phyloP scores from a whole-genome alignment of 208 protist genomes.

The Leishmania lainsoni region DNA sequence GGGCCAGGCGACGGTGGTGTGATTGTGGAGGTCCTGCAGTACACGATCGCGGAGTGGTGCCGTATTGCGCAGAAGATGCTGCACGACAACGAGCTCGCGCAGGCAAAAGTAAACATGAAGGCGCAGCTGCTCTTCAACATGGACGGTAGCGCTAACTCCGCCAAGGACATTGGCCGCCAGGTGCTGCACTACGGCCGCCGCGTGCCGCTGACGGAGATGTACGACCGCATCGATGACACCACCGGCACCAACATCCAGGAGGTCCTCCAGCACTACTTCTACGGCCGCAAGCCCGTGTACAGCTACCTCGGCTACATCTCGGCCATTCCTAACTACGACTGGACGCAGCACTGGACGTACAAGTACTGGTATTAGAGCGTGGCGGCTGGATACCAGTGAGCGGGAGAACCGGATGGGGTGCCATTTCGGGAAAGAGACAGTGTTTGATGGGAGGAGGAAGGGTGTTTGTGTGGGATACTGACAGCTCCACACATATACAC shows the following conservation, averaged over 20 bases:
- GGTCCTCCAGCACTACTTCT: constrained; percentile 92
- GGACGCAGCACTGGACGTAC: constrained; percentile 90
- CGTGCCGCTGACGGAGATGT: constrained; percentile 90
- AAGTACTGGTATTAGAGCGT: constrained; percentile 89
- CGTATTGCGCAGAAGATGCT: constrained; percentile 86
- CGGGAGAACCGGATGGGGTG: not conserved
- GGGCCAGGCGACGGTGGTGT: constrained; percentile 67
- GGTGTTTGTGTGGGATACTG: not conserved
- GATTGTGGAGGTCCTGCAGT: constrained; percentile 88
- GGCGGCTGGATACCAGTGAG: not conserved
- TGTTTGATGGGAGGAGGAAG: not conserved
- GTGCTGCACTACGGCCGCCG: constrained; percentile 84
- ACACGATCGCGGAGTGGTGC: constrained; percentile 89
- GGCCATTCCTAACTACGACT: constrained; percentile 85
- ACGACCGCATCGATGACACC: constrained; percentile 91
- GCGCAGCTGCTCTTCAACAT: constrained; percentile 89
- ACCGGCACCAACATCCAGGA: constrained; percentile 86
- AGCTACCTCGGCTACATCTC: constrained; percentile 88
- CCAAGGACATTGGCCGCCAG: constrained; percentile 87
- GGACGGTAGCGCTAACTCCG: constrained; percentile 86
- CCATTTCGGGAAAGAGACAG: not conserved
- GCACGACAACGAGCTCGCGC: constrained; percentile 80
- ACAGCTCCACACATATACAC: not conserved
- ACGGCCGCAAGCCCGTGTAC: constrained; percentile 86
- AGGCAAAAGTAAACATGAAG: constrained; percentile 92